These are phyloP conservation scores for Psilocybe subaeruginosa DNA, from an alignment of 768 basidiomycete genomes.

Conservation along the genomic window DNA sequence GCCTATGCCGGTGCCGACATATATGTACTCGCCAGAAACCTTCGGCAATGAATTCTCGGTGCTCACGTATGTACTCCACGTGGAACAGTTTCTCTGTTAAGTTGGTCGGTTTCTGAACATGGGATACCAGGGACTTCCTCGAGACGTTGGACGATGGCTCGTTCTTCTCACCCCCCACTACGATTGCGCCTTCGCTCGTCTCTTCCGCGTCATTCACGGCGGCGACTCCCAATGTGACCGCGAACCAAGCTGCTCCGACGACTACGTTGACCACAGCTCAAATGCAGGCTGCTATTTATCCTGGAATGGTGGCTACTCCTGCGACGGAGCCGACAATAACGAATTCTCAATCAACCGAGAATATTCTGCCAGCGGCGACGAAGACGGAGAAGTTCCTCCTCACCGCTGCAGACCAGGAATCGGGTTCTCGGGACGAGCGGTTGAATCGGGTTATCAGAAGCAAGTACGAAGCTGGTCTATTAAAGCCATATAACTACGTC, in stretches of 20 bases:
- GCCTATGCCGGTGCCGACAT: slow-evolving; percentile 57
- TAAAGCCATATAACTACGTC: slow-evolving; percentile 96
- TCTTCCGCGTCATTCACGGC: slow-evolving; percentile 38
- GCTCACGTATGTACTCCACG: slow-evolving; percentile 57
- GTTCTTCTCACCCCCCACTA: slow-evolving; percentile 70
- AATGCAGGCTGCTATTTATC: slow-evolving; percentile 17
- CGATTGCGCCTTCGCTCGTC: slow-evolving; percentile 52
- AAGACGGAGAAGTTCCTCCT: slow-evolving; percentile 89
- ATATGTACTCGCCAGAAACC: slow-evolving; percentile 72
- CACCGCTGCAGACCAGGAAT: slow-evolving; percentile 93
- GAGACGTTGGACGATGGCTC: slow-evolving; percentile 86
- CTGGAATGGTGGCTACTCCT: slow-evolving; percentile 4
- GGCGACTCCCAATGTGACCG: slow-evolving; percentile 13
- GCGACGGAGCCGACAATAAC: slow-evolving; percentile 12
- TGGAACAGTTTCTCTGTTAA: slow-evolving; percentile 1
- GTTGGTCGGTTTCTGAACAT: background rate
- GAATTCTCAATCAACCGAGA: slow-evolving; percentile 34
- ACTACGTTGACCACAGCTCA: slow-evolving; percentile 14
- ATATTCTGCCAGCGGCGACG: slow-evolving; percentile 71
- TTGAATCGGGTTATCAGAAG: slow-evolving; percentile 90
- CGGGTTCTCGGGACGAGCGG: slow-evolving; percentile 88
- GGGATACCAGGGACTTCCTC: slow-evolving; percentile 70
- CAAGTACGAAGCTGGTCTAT: slow-evolving; percentile 94
- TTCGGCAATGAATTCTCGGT: slow-evolving; percentile 84
- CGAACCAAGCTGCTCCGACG: slow-evolving; percentile 10